Evolutionary conservation across 768 basidiomycete genomes (phyloP).

Genomic region (Lactarius psammicola): DNA sequence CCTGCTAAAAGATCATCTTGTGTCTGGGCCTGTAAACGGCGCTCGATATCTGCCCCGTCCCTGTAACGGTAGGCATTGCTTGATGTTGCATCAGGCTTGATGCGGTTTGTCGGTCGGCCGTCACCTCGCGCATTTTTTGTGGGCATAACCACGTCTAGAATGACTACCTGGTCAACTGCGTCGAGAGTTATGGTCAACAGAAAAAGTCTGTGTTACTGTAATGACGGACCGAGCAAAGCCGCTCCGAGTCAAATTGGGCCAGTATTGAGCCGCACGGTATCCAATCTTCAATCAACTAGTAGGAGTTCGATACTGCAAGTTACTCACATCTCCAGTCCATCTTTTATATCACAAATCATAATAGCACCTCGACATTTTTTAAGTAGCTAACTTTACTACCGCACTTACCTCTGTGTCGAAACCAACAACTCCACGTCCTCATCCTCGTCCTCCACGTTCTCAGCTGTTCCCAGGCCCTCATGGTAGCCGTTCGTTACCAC

Average conservation of each 20-base stretch:
- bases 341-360: not conserved
- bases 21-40: constrained; percentile 27
- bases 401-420: constrained; percentile 31
- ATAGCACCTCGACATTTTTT: not conserved
- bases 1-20: constrained; percentile 29
- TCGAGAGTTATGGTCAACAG: not conserved
- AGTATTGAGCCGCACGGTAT: too few species aligned
- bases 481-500: not conserved
- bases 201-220: too few species aligned
- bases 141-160: constrained; percentile 15
- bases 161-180: not conserved
- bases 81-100: constrained; percentile 27
- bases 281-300: too few species aligned
- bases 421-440: constrained; percentile 29
- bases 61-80: constrained; percentile 11
- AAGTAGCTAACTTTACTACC: not conserved
- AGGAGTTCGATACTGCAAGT: too few species aligned
- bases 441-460: constrained; percentile 24
- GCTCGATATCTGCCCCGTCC: constrained; percentile 24
- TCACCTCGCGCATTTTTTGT: constrained; percentile 5
- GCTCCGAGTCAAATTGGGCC: too few species aligned
- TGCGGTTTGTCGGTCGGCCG: constrained; percentile 31
- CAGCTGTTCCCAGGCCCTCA: constrained; percentile 4
- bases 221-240: not conserved
- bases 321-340: not conserved